Evolutionary conservation across 2,329 filamentous ascomycete genomes (phyloP).

Genomic region (Diaporthe longicolla): DNA sequence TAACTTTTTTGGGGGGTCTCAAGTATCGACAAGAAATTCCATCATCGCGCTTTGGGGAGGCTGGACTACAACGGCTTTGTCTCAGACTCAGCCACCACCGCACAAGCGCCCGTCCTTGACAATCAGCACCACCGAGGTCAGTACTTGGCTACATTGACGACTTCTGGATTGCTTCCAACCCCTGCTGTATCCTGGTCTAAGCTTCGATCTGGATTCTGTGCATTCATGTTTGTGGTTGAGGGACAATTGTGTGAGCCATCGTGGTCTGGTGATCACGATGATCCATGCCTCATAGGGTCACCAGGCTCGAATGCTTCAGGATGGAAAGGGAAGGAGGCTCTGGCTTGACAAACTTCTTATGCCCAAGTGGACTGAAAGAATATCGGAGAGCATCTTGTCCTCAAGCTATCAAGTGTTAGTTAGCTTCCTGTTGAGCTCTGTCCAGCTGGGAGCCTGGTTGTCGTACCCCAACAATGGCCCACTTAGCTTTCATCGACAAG

Average conservation of each 20-base stretch:
- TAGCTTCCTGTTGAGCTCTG: background rate
- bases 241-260: too few species aligned
- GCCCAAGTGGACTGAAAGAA: constrained; percentile 31
- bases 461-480: background rate
- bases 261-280: constrained; percentile 10
- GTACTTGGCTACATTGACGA: constrained; percentile 26
- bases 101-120: constrained; percentile 11
- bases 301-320: constrained; percentile 6
- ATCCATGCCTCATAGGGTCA: constrained; percentile 3
- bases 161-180: background rate
- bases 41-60: constrained; percentile 11
- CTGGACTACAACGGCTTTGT: constrained; percentile 28
- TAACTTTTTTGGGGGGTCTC: background rate
- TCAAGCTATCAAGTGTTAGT: background rate
- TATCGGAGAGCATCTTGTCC: background rate
- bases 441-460: constrained; percentile 19
- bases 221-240: constrained; percentile 3
- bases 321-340: background rate
- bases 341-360: background rate
- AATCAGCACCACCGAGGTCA: constrained; percentile 38
- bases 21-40: background rate
- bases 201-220: background rate
- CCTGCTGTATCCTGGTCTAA: background rate
- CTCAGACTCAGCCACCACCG: constrained; percentile 35
- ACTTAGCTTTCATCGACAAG: background rate